Evolutionary conservation across 306 rosid species (phyloP), one percentile per base, ranked within the genome.

Genomic region (Quercus cerris): DNA sequence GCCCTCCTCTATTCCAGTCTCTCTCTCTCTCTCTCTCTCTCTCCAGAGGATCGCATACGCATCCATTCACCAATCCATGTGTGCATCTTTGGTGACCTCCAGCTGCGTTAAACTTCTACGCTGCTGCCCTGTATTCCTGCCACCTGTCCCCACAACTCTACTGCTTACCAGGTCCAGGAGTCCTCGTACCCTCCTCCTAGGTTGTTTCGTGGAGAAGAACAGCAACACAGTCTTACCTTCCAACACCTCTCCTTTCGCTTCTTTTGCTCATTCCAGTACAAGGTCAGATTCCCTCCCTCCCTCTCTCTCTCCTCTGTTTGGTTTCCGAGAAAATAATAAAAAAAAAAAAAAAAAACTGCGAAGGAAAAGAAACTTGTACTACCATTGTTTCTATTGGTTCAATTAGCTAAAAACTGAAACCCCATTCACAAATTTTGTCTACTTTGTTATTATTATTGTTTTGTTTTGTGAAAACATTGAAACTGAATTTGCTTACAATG

Each of bases 181-280:
- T 19, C 75, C 73, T 58, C 77, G 67, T 20, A 9, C 81, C 46
- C 46, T 41, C 46, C 46, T 41, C 12, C 41, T 27, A 2, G 9
- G 73, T 70, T 28, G 75, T 70, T 28, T 87, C 86, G 80, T 86
- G 94, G 90, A 88, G 74, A 68, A 52, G 41, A 38, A 38, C 44
- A 38, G 44, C 44, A 38, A 6, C 44, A 6, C 44, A 6, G 44
- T 38, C 44, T 15, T 67, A 15, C 35, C 44, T 75, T 72, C 33
- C 86, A 58, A 17, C 19, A 23, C 20, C 69, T 79, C 83, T 78
- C 77, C 87, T 23, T 85, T 82, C 55, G 66, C 87, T 52, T 79
- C 90, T 0, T 78, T 68, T 79, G 85, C 91, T 55, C 91, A 84
- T 75, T 72, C 86, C 44, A 71, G 74, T 71, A 76, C 33, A 8